phyloP scores from a whole-genome alignment of 345 rosid genomes.

The Triadica sebifera region DNA sequence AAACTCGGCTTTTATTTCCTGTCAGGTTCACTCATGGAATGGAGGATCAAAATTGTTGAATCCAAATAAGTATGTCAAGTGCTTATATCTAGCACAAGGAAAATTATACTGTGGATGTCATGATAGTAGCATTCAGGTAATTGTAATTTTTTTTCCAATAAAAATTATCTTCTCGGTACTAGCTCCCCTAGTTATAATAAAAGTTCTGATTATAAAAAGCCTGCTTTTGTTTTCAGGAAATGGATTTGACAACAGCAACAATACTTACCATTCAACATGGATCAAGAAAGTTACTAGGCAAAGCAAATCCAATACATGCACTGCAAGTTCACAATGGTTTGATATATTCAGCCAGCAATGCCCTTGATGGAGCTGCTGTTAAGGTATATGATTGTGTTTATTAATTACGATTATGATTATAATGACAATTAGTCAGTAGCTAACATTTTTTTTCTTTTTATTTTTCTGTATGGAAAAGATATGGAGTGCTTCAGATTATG shows the following conservation, averaged over 20 bases:
- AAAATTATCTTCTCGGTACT: background rate
- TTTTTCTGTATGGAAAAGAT: constrained; percentile 32
- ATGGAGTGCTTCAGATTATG: constrained; percentile 50
- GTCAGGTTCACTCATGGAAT: constrained; percentile 63
- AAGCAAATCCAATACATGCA: constrained; percentile 50
- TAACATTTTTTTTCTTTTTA: constrained; percentile 15
- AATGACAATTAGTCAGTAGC: background rate
- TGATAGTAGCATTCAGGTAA: constrained; percentile 67
- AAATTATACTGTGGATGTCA: constrained; percentile 67
- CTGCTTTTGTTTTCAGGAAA: constrained; percentile 43
- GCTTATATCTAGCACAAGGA: constrained; percentile 53
- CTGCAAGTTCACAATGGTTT: constrained; percentile 49
- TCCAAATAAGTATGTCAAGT: constrained; percentile 46
- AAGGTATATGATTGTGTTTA: constrained; percentile 38
- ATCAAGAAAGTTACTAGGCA: constrained; percentile 53
- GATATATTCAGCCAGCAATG: constrained; percentile 53
- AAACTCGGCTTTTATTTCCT: background rate
- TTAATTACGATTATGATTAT: background rate
- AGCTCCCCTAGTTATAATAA: background rate
- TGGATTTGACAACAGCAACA: constrained; percentile 68
- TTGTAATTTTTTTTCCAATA: too few relatives aligned
- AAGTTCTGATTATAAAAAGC: background rate
- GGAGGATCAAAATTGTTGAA: constrained; percentile 53
- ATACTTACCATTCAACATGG: constrained; percentile 51
- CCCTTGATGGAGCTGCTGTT: constrained; percentile 53